Conservation (phyloP, 306 rosid genomes). For the Prosopis cineraria region DNA sequence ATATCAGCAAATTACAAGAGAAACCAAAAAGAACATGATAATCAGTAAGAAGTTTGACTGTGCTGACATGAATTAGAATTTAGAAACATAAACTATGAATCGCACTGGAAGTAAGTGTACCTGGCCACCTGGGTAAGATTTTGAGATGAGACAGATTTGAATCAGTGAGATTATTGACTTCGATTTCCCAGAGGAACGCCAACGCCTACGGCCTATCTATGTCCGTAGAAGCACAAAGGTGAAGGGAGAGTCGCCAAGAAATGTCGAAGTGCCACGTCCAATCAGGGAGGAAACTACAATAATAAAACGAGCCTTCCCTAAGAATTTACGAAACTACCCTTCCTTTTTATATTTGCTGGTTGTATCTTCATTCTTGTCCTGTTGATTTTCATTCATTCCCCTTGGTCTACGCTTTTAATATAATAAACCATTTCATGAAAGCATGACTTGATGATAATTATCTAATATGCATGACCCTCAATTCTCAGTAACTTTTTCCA, state of each 20-base stretch:
- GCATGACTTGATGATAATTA: too few species aligned
- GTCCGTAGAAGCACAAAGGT: not conserved
- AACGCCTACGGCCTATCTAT: not conserved
- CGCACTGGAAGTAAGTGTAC: slow-evolving; percentile 1
- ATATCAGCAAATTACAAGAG: not conserved
- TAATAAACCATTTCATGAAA: too few species aligned
- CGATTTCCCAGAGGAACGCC: not conserved
- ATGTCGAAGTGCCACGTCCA: not conserved
- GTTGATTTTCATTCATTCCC: too few species aligned
- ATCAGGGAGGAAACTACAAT: not conserved
- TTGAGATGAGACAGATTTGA: not conserved
- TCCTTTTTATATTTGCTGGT: too few species aligned
- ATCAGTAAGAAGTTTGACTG: not conserved
- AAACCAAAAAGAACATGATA: not conserved
- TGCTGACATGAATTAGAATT: not conserved
- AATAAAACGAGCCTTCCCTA: too few species aligned
- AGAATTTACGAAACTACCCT: not conserved
- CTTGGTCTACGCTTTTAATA: too few species aligned
- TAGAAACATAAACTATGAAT: not conserved
- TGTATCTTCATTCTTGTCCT: too few species aligned
- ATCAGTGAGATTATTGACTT: not conserved
- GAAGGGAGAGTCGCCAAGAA: not conserved
- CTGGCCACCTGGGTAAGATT: slow-evolving; percentile 6
- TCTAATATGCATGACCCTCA: too few species aligned
- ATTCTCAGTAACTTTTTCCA: too few species aligned